phyloP scores from a whole-genome alignment of 495 filamentous ascomycete genomes.

The Rusavskia elegans region DNA sequence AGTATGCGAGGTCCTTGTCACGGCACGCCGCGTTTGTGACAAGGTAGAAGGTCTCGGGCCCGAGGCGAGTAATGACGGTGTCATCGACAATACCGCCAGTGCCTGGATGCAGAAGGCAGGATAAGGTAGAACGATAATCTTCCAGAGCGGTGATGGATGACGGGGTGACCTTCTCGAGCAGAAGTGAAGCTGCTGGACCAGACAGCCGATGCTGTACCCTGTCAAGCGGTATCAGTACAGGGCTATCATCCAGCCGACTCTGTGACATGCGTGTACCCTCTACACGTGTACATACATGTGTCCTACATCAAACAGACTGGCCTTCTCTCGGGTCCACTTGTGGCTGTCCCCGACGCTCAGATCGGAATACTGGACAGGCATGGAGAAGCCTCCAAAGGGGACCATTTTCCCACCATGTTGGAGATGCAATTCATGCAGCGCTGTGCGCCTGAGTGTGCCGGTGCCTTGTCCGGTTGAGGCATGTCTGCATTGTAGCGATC shows the following conservation, averaged over 20 bases:
- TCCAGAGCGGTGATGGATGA: constrained; percentile 40
- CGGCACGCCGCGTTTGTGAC: constrained; percentile 93
- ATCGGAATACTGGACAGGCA: constrained; percentile 80
- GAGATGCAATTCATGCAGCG: constrained; percentile 72
- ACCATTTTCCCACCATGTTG: constrained; percentile 81
- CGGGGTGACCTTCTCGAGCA: constrained; percentile 72
- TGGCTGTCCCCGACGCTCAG: constrained; percentile 66
- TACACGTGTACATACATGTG: constrained; percentile 27
- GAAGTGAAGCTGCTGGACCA: constrained; percentile 59
- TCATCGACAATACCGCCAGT: constrained; percentile 92
- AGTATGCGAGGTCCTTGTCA: constrained; percentile 67
- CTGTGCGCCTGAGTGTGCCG: constrained; percentile 29
- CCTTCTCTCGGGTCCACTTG: constrained; percentile 69
- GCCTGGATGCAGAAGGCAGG: constrained; percentile 55
- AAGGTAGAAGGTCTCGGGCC: constrained; percentile 61
- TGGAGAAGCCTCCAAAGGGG: constrained; percentile 82
- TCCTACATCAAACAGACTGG: constrained; percentile 75
- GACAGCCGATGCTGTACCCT: constrained; percentile 58
- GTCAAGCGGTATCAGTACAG: too few relatives aligned
- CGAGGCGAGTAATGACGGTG: constrained; percentile 66
- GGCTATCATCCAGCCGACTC: too few relatives aligned
- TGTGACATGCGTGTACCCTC: too few relatives aligned
- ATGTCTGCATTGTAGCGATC: neutral
- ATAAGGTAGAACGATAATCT: constrained; percentile 55
- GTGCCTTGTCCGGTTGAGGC: constrained; percentile 1